phyloP scores from a whole-genome alignment of 345 rosid genomes.

The Sonneratia caseolaris region DNA sequence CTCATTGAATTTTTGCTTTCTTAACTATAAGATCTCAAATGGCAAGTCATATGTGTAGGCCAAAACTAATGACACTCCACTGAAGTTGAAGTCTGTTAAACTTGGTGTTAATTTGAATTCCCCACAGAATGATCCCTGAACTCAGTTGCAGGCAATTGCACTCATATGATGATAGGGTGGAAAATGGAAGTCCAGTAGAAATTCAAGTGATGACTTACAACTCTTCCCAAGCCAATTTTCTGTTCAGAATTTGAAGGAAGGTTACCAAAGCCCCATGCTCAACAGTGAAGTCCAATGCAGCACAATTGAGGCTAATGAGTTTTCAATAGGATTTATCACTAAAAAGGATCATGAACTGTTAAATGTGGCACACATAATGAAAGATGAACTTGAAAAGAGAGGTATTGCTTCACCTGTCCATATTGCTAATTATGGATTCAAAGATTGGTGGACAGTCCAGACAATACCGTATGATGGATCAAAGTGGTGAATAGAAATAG shows the following conservation, averaged over 20 bases:
- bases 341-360: background rate
- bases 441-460: background rate
- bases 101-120: no score
- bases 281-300: background rate
- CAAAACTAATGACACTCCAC: background rate
- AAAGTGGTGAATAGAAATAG: background rate
- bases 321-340: background rate
- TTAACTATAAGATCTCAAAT: background rate
- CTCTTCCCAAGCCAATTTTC: background rate
- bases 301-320: background rate
- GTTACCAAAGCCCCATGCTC: background rate
- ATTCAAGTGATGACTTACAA: background rate
- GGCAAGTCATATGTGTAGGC: background rate
- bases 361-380: background rate
- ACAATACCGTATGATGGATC: background rate
- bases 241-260: background rate
- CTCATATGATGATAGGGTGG: background rate
- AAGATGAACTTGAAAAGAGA: background rate
- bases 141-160: background rate
- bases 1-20: background rate
- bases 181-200: background rate
- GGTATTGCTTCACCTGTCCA: background rate
- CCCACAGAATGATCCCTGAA: no score
- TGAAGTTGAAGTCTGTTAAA: background rate
- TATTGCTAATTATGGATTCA: background rate